A percentile compares a stretch with the other conserved stretches of the same genome.
These are phyloP conservation scores for Westerdykella aurantiaca DNA, from an alignment of 2,329 filamentous ascomycete genomes.

Conservation along the genomic window DNA sequence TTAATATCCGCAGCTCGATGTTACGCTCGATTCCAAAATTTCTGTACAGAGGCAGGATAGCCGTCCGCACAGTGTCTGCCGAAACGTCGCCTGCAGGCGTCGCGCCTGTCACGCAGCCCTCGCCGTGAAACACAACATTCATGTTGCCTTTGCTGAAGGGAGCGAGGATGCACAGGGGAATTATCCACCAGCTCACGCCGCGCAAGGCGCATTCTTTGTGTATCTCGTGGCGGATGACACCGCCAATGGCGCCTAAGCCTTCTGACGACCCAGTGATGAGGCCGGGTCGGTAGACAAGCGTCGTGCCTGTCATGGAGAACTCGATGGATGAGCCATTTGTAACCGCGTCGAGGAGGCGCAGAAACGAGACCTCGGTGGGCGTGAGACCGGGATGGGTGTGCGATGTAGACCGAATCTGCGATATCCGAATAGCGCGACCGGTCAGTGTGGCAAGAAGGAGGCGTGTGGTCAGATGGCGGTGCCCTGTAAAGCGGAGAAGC, in stretches of 20 bases:
- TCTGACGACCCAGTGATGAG: constrained; percentile 81
- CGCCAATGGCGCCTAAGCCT: constrained; percentile 64
- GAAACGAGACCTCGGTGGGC: constrained; percentile 88
- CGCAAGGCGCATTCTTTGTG: constrained; percentile 70
- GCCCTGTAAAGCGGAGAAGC: constrained; percentile 71
- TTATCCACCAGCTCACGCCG: constrained; percentile 85
- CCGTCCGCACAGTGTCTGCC: constrained; percentile 88
- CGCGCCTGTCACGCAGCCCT: constrained; percentile 85
- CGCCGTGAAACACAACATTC: constrained; percentile 83
- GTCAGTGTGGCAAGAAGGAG: constrained; percentile 88
- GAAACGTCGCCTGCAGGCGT: constrained; percentile 82
- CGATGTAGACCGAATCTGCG: constrained; percentile 83
- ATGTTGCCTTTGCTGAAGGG: constrained; percentile 90
- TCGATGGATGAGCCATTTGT: constrained; percentile 95
- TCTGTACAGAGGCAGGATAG: constrained; percentile 81
- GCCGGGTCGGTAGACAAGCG: constrained; percentile 84
- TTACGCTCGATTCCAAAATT: constrained; percentile 83
- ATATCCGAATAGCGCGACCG: constrained; percentile 82
- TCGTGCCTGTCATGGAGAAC: constrained; percentile 93
- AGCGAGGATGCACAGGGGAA: constrained; percentile 82
- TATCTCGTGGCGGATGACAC: constrained; percentile 75
- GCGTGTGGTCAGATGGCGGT: constrained; percentile 75
- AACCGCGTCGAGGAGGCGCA: constrained; percentile 86
- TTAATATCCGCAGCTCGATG: constrained; percentile 78
- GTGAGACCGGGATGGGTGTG: constrained; percentile 83